Evolutionary conservation across 495 filamentous ascomycete genomes (phyloP).

Genomic region (Hypoxylon rickii): DNA sequence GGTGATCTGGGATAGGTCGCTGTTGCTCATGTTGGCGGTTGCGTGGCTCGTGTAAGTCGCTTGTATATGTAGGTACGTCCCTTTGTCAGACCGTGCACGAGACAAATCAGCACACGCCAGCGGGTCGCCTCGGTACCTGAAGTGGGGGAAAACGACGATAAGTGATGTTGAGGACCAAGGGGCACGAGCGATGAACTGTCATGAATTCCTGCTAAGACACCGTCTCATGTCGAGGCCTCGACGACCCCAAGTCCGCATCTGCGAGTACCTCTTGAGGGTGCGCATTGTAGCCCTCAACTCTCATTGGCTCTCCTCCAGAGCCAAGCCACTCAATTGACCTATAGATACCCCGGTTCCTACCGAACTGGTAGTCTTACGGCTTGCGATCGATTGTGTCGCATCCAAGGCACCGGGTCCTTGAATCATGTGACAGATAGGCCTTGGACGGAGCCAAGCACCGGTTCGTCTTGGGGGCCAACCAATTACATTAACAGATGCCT

Average conservation of each 20-base stretch:
- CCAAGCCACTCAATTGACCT: conserved; percentile 30
- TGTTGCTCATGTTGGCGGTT: conserved; percentile 38
- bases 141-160: conserved; percentile 44
- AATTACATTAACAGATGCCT: conserved; percentile 24
- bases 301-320: conserved; percentile 26
- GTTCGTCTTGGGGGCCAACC: conserved; percentile 21
- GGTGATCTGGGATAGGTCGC: conserved; percentile 42
- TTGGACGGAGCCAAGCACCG: conserved; percentile 23
- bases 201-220: conserved; percentile 44
- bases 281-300: conserved; percentile 17
- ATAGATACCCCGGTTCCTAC: conserved; percentile 35
- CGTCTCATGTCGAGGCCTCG: conserved; percentile 41
- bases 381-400: conserved; percentile 34
- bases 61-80: conserved; percentile 42
- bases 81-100: conserved; percentile 45
- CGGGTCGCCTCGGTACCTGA: conserved; percentile 44
- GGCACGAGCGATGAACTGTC: conserved; percentile 43
- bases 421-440: conserved; percentile 38
- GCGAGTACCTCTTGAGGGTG: conserved; percentile 38
- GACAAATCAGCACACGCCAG: conserved; percentile 44
- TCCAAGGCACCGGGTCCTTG: conserved; percentile 34
- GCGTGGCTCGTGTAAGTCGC: conserved; percentile 45
- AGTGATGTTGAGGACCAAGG: conserved; percentile 41
- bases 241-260: conserved; percentile 42
- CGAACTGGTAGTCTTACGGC: conserved; percentile 33